phyloP scores from a whole-genome alignment of 208 protist genomes.

The Trypanosoma rangeli region DNA sequence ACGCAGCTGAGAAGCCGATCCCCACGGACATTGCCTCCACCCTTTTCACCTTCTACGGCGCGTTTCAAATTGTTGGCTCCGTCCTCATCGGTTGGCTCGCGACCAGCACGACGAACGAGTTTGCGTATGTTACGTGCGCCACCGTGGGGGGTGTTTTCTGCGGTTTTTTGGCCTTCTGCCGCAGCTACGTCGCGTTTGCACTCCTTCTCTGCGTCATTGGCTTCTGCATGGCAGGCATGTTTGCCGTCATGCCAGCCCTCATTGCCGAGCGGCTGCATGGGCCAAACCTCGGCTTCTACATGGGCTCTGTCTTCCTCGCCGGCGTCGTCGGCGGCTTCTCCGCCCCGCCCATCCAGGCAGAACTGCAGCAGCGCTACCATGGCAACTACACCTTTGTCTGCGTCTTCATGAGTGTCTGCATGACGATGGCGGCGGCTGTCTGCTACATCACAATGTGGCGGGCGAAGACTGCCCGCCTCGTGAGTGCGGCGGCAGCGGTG shows the following conservation, averaged over 20 bases:
- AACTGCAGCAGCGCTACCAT: constrained; percentile 55
- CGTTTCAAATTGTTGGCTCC: constrained; percentile 72
- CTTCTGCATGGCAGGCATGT: constrained; percentile 83
- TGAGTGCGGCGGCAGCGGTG: not conserved
- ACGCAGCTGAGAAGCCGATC: constrained; percentile 47
- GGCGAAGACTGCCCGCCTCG: constrained; percentile 33
- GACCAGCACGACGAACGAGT: constrained; percentile 50
- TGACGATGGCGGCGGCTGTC: constrained; percentile 51
- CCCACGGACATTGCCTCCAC: constrained; percentile 60
- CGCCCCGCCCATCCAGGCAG: constrained; percentile 69
- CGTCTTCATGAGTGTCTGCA: constrained; percentile 72
- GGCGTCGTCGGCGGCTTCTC: constrained; percentile 75
- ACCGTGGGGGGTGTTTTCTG: constrained; percentile 43
- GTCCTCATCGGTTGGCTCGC: constrained; percentile 61
- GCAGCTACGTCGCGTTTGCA: constrained; percentile 67
- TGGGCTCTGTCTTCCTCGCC: constrained; percentile 70
- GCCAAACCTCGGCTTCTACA: constrained; percentile 80
- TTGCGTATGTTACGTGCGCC: constrained; percentile 60
- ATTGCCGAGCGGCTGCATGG: constrained; percentile 69
- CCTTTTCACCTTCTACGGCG: constrained; percentile 77
- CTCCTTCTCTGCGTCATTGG: constrained; percentile 56
- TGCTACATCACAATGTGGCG: constrained; percentile 69
- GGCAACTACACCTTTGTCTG: constrained; percentile 80
- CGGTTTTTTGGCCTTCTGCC: constrained; percentile 57
- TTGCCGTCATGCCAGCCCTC: constrained; percentile 78